Evolutionary conservation across 345 rosid genomes (phyloP).

Genomic region (Citrus inodora): DNA sequence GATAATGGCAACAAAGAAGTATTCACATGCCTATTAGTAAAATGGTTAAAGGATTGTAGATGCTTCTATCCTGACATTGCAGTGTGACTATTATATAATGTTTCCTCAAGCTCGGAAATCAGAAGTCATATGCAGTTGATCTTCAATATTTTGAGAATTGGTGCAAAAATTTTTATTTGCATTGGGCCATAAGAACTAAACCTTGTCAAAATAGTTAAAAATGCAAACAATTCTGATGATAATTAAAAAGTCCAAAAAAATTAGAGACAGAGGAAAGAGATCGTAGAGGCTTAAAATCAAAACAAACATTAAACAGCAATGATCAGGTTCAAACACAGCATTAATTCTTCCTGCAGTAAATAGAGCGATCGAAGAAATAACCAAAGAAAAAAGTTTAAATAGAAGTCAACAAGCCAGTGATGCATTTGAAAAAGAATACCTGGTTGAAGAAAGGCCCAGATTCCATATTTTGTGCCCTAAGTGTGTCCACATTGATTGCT

Average conservation of each 20-base stretch:
- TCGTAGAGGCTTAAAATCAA: neutral
- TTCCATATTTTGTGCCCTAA: constrained; percentile 88
- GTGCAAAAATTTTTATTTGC: neutral
- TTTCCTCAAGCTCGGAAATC: neutral
- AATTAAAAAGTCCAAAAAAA: neutral
- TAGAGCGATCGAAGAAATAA: neutral
- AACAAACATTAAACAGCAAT: neutral
- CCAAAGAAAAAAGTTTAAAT: neutral
- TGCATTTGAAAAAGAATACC: constrained; percentile 29
- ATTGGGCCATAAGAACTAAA: neutral
- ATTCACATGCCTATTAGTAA: neutral
- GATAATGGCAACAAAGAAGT: neutral
- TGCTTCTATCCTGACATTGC: neutral
- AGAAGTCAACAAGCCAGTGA: neutral
- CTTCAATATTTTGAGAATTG: neutral
- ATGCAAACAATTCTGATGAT: neutral
- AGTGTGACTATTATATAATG: neutral
- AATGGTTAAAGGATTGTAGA: neutral
- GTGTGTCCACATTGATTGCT: constrained; percentile 75
- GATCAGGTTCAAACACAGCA: neutral
- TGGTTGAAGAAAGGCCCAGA: constrained; percentile 88
- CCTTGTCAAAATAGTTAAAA: neutral
- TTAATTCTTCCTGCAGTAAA: neutral
- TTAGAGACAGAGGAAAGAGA: neutral
- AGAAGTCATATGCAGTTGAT: neutral